Conservation (phyloP, 1,284 basidiomycete species). For the Irpex sp. region DNA sequence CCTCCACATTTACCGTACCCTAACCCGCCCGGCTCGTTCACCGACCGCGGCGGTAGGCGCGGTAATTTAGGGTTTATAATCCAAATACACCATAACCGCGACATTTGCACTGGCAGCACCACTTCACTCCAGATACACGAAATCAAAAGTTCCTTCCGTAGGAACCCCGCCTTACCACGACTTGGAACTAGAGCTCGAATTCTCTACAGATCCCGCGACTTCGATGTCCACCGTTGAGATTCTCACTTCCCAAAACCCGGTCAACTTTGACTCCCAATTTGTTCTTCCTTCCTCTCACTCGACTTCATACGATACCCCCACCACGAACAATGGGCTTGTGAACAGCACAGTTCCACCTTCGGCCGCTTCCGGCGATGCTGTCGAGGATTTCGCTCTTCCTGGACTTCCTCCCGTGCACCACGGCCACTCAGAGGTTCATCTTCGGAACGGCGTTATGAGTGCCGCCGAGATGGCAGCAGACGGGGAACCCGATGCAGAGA, state of each 20-base stretch:
- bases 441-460: conserved; percentile 69
- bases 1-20: conserved; percentile 49
- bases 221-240: conserved; percentile 62
- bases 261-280: conserved; percentile 41
- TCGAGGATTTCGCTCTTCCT: conserved; percentile 49
- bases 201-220: conserved; percentile 10
- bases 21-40: conserved; percentile 59
- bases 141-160: background rate
- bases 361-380: conserved; percentile 18
- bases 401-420: conserved; percentile 61
- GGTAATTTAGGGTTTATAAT: conserved; percentile 43
- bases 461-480: conserved; percentile 49
- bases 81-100: background rate
- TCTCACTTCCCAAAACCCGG: conserved; percentile 42
- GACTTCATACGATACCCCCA: conserved; percentile 30
- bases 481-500: conserved; percentile 74
- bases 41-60: conserved; percentile 72
- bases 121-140: conserved; percentile 3
- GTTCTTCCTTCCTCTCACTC: conserved; percentile 26
- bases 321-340: conserved; percentile 28
- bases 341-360: conserved; percentile 30
- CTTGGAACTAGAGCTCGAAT: conserved; percentile 16
- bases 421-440: conserved; percentile 69
- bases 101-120: conserved; percentile 5
- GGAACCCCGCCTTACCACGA: conserved; percentile 2